A percentile compares a stretch with the other conserved stretches of the same genome.
These are phyloP conservation scores for Lactarius tabidus DNA, from an alignment of 768 basidiomycete genomes.

Conservation along the genomic window DNA sequence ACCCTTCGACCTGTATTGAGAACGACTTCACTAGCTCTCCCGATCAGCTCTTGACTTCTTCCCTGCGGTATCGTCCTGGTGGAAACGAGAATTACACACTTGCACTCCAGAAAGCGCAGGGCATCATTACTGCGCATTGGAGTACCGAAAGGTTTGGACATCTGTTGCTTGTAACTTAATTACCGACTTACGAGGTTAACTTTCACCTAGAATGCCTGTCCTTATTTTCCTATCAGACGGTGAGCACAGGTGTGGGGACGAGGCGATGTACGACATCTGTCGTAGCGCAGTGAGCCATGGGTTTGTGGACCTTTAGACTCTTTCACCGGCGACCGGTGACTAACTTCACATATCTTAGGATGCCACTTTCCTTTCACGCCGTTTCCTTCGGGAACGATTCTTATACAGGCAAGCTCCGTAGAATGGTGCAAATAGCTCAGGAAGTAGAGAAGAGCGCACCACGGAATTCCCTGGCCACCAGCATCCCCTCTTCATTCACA, in stretches of 20 bases:
- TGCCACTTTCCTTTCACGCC: slow-evolving; percentile 53
- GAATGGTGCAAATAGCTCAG: slow-evolving; percentile 49
- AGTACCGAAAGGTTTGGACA: slow-evolving; percentile 43
- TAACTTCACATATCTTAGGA: slow-evolving; percentile 33
- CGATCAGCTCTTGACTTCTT: slow-evolving; percentile 37
- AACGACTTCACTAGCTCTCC: slow-evolving; percentile 48
- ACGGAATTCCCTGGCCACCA: slow-evolving; percentile 33
- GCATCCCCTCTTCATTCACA: slow-evolving; percentile 43
- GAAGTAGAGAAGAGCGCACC: slow-evolving; percentile 45
- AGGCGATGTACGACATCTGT: slow-evolving; percentile 39
- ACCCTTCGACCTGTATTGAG: slow-evolving; percentile 28
- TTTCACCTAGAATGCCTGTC: neutral
- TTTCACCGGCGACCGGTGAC: neutral
- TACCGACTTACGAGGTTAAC: neutral
- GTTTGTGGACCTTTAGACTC: slow-evolving; percentile 29
- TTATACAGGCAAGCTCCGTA: slow-evolving; percentile 32
- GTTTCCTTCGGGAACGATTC: slow-evolving; percentile 48
- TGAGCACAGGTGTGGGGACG: slow-evolving; percentile 40
- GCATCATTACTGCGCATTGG: slow-evolving; percentile 45
- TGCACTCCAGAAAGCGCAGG: slow-evolving; percentile 38
- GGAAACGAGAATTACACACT: slow-evolving; percentile 43
- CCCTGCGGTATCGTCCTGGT: slow-evolving; percentile 34
- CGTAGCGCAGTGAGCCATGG: slow-evolving; percentile 42
- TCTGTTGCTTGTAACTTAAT: neutral
- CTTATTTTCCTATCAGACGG: slow-evolving; percentile 43